phyloP scores from a whole-genome alignment of 345 rosid species.

The Linum lewisii region DNA sequence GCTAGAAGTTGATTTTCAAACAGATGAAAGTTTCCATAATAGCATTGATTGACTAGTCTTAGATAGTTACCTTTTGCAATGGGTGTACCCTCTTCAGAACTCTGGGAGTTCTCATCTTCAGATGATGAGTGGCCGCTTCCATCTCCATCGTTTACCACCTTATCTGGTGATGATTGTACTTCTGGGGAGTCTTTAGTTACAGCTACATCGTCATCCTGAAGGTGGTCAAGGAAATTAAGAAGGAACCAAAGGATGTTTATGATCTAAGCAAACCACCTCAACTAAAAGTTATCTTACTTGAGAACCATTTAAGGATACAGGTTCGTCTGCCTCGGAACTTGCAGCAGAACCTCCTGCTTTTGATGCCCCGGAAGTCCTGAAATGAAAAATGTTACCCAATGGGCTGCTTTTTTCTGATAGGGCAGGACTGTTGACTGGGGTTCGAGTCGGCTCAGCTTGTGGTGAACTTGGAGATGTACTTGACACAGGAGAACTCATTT shows the following conservation, averaged over 20 bases:
- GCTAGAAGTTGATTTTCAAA: not conserved
- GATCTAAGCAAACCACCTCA: conserved; percentile 8
- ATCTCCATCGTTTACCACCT: conserved; percentile 28
- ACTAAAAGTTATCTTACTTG: not conserved
- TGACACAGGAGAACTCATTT: conserved; percentile 30
- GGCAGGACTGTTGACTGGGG: conserved; percentile 28
- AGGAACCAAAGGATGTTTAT: conserved; percentile 14
- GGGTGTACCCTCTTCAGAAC: conserved; percentile 41
- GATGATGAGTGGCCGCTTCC: conserved; percentile 33
- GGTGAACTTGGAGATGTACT: conserved; percentile 38
- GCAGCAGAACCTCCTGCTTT: conserved; percentile 29
- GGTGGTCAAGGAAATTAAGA: conserved; percentile 37
- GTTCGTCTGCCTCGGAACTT: conserved; percentile 27
- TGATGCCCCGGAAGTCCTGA: conserved; percentile 30
- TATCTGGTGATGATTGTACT: conserved; percentile 20
- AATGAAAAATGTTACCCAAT: conserved; percentile 25
- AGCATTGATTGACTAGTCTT: not conserved
- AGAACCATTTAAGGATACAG: conserved; percentile 38
- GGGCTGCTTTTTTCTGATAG: conserved; percentile 25
- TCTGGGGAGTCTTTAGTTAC: conserved; percentile 32
- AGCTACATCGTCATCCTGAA: conserved; percentile 42
- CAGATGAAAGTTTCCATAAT: no score
- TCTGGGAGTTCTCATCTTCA: conserved; percentile 39
- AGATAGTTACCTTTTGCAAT: conserved; percentile 21
- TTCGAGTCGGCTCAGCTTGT: conserved; percentile 28